phyloP scores from a whole-genome alignment of 805 yeast genomes.

The Saturnispora besseyi region DNA sequence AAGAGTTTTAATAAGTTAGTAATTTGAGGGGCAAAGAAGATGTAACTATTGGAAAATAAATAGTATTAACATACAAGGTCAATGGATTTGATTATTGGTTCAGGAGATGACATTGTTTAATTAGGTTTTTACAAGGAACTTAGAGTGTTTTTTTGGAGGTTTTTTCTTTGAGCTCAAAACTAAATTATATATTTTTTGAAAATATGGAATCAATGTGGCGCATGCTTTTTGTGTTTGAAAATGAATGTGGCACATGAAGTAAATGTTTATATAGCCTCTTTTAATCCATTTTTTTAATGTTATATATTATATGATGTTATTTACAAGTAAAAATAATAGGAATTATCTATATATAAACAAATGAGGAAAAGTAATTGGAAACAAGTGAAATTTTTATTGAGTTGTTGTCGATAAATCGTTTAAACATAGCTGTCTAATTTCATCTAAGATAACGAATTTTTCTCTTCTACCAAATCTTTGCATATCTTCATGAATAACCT shows the following conservation, averaged over 20 bases:
- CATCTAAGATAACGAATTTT: constrained; percentile 57
- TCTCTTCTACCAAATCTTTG: constrained; percentile 53
- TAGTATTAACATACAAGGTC: constrained; percentile 4
- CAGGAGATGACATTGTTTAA: not conserved
- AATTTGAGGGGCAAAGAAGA: not conserved
- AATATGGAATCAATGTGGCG: too few relatives aligned
- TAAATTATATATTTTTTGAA: too few relatives aligned
- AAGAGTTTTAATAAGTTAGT: not conserved
- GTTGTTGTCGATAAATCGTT: constrained; percentile 13
- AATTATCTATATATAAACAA: not conserved
- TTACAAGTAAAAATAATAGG: not conserved
- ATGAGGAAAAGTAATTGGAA: not conserved
- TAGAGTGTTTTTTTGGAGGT: too few relatives aligned
- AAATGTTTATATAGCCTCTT: not conserved
- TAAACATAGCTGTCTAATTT: constrained; percentile 34
- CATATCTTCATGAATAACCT: constrained; percentile 53
- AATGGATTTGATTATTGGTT: constrained; percentile 3
- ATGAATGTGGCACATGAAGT: not conserved
- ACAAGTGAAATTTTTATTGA: not conserved
- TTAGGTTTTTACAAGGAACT: not conserved
- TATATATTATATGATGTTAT: not conserved
- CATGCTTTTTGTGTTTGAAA: too few relatives aligned
- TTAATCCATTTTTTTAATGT: not conserved
- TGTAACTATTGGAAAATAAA: not conserved
- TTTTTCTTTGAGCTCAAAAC: too few relatives aligned